A percentile compares a stretch with the other conserved stretches of the same genome.
These are phyloP conservation scores for Apophysomyces elegans DNA, from an alignment of 371 early-diverging fungal species.

Conservation along the genomic window DNA sequence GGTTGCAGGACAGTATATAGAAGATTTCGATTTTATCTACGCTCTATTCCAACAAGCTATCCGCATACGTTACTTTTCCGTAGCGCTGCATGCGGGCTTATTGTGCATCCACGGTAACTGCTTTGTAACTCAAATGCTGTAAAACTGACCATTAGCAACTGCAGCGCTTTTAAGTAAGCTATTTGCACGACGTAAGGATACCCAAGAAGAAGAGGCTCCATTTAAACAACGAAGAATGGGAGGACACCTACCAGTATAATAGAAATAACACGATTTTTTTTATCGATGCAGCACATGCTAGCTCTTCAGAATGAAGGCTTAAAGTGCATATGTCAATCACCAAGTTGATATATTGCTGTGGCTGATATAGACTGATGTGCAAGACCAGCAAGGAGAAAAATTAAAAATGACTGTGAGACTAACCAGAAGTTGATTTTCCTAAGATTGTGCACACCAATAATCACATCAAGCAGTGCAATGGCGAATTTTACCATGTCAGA, in stretches of 20 bases:
- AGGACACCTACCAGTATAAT: background rate
- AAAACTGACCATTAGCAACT: background rate
- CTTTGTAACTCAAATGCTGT: background rate
- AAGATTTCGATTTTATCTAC: background rate
- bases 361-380: no score
- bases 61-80: background rate
- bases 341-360: no score
- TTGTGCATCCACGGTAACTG: background rate
- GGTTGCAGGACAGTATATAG: background rate
- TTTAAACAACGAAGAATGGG: background rate
- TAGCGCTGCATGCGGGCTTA: background rate
- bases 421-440: no score
- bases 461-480: no score
- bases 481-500: no score
- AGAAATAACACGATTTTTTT: background rate
- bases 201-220: background rate
- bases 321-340: no score
- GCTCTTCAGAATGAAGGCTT: no score
- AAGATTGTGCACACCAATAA: no score
- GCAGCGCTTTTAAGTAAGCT: background rate
- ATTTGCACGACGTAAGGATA: background rate
- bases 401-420: no score
- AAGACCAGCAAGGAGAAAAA: no score
- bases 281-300: no score
- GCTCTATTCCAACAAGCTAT: conserved; percentile 1